Evolutionary conservation across 1,139 yeast genomes (phyloP).

Genomic region (Arxiozyma bovina): DNA sequence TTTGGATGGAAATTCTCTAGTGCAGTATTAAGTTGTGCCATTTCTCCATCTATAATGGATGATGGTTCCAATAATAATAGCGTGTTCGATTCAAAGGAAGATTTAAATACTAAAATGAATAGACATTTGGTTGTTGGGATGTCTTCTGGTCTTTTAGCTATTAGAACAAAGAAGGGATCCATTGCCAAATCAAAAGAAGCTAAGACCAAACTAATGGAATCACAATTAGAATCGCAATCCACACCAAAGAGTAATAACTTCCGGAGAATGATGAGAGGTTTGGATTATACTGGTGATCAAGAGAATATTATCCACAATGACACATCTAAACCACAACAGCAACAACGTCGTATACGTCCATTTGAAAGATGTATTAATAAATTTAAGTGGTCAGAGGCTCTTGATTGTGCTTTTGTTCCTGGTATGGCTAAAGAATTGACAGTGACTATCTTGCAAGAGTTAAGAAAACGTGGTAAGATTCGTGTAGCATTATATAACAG

Average conservation of each 20-base stretch:
- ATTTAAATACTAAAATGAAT: slow-evolving; percentile 10
- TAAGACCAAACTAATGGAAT: neutral
- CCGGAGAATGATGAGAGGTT: slow-evolving; percentile 79
- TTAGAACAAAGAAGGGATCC: slow-evolving; percentile 77
- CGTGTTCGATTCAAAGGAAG: neutral
- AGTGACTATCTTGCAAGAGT: slow-evolving; percentile 70
- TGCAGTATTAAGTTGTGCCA: slow-evolving; percentile 81
- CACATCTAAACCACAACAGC: slow-evolving; percentile 35
- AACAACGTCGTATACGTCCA: slow-evolving; percentile 55
- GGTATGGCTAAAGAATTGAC: slow-evolving; percentile 76
- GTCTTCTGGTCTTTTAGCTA: slow-evolving; percentile 78
- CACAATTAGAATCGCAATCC: neutral
- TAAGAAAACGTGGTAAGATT: slow-evolving; percentile 80
- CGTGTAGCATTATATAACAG: slow-evolving; percentile 68
- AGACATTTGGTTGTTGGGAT: slow-evolving; percentile 93
- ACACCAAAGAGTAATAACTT: slow-evolving; percentile 36
- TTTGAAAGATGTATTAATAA: slow-evolving; percentile 79
- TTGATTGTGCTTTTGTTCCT: slow-evolving; percentile 72
- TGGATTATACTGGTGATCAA: slow-evolving; percentile 82
- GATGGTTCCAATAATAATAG: slow-evolving; percentile 28
- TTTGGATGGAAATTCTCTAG: slow-evolving; percentile 98
- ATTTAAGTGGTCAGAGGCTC: slow-evolving; percentile 87
- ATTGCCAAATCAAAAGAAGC: slow-evolving; percentile 29
- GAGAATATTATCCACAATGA: slow-evolving; percentile 67
- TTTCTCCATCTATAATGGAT: slow-evolving; percentile 53